A percentile compares a stretch with the other conserved stretches of the same genome.
phyloP scores from a whole-genome alignment of 2,329 filamentous ascomycete species.

The Exutisphaerella laricina region DNA sequence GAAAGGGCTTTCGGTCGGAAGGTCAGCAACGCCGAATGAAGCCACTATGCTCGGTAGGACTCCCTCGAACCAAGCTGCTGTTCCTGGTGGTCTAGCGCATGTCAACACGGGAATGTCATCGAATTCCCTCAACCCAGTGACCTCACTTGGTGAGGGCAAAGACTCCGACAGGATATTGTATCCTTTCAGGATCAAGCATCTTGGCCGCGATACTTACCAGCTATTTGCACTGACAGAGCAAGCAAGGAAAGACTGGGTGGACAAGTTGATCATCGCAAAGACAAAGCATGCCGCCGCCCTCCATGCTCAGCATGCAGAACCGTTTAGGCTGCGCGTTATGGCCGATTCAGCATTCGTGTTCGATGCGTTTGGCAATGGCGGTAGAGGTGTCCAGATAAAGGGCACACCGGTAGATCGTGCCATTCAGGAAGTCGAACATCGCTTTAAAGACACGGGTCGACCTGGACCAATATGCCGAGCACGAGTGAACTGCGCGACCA shows the following conservation, averaged over 20 bases:
- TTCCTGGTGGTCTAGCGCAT: slow-evolving; percentile 57
- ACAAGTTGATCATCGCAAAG: slow-evolving; percentile 91
- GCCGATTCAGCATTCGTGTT: slow-evolving; percentile 89
- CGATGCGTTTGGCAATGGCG: slow-evolving; percentile 52
- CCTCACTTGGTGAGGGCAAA: slow-evolving; percentile 50
- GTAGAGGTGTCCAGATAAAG: slow-evolving; percentile 69
- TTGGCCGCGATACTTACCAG: slow-evolving; percentile 89
- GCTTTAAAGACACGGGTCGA: slow-evolving; percentile 59
- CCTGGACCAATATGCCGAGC: slow-evolving; percentile 77
- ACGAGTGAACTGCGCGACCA: slow-evolving; percentile 85
- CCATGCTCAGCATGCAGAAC: slow-evolving; percentile 88
- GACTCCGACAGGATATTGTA: slow-evolving; percentile 78
- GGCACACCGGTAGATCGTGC: slow-evolving; percentile 89
- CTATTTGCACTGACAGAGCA: slow-evolving; percentile 74
- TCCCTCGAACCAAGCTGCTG: slow-evolving; percentile 35
- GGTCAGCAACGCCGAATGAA: slow-evolving; percentile 23
- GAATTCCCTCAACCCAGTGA: slow-evolving; percentile 42
- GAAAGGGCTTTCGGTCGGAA: slow-evolving; percentile 60
- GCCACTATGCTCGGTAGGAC: slow-evolving; percentile 47
- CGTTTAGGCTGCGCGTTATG: slow-evolving; percentile 85
- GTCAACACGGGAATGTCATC: slow-evolving; percentile 60
- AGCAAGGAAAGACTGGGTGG: slow-evolving; percentile 81
- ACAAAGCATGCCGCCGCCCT: slow-evolving; percentile 85
- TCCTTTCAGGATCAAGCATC: slow-evolving; percentile 91
- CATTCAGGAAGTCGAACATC: slow-evolving; percentile 78